Evolutionary conservation across 768 basidiomycete species (phyloP), one percentile per base, ranked within the genome.

Genomic region (Phylloporus sp.): DNA sequence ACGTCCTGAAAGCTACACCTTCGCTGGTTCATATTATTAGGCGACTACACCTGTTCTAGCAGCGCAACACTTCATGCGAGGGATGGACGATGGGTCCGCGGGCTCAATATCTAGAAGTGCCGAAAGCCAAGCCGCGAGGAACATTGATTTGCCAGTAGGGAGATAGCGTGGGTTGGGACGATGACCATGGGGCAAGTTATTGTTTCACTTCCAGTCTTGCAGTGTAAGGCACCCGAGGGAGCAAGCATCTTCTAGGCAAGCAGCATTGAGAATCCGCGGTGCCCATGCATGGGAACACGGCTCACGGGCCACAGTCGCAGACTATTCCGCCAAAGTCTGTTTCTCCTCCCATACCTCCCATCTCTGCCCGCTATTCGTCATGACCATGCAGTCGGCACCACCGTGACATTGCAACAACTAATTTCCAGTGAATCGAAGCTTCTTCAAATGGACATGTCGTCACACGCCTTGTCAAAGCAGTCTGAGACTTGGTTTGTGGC

Each of bases 101-200:
- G 54, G 46, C 15, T 44, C 50, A 2, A 46, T 53, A 36, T 54
- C 55, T 5, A 62, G 57, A 33, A 66, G 58, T 24, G 70, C 63
- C 18, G 76, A 77, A 49, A 81, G 80, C 44, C 81, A 84, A 41
- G 87, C 86, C 0, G 73, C 84, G 88, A 89, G 51, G 79, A 86
- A 42, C 81, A 81, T 59, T 76, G 76, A 46, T 64, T 70, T 41
- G 63, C 62, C 24, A 71, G 59, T 14, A 61, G 72, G 5, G 71
- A 73, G 42, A 81, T 84, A 32, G 84, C 86, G 41, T 91, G 88
- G 88, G 88, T 90, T 62, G 79, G 20, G 79, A 82, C 41, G 71
- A 71, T 39, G 78, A 84, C n/a, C n/a, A 56, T 90, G 85, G 81
- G 88, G 88, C 5, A 45, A 80, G 84, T 88, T 86, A 52, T 38